Percentiles rank a stretch among this genome's conserved stretches.
Evolutionary conservation across 2,329 filamentous ascomycete species (phyloP).

Genomic region (Arthrobotrys musiformis): DNA sequence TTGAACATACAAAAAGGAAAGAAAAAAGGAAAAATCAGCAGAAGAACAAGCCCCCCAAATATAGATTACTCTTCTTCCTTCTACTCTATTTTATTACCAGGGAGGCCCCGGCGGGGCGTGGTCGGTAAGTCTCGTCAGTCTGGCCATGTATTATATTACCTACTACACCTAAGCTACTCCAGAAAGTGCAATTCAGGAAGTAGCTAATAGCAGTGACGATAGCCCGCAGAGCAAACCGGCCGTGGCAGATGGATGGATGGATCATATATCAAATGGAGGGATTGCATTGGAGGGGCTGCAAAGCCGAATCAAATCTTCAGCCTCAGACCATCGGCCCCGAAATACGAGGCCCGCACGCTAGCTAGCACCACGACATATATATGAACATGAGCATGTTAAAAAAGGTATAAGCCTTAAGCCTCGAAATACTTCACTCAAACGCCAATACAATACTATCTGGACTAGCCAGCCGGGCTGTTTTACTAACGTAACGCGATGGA

Average conservation of each 20-base stretch:
- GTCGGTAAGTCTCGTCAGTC: not conserved
- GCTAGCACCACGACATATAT: no score
- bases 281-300: constrained; percentile 1
- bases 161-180: no score
- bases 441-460: not conserved
- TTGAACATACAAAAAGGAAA: not conserved
- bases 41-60: no score
- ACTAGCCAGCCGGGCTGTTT: no score
- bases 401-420: constrained; percentile 48
- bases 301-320: constrained; percentile 29
- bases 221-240: not conserved
- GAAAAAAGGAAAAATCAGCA: not conserved
- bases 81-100: constrained; percentile 7
- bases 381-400: no score
- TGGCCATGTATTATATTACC: not conserved
- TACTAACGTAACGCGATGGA: constrained; percentile 36
- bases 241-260: not conserved
- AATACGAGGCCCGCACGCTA: no score
- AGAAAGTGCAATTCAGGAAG: no score
- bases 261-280: not conserved
- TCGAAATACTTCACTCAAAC: not conserved
- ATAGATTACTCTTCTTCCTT: constrained; percentile 25
- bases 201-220: no score
- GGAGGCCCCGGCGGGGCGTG: no score
- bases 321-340: constrained; percentile 33